Evolutionary conservation across 257 asterid species (phyloP), one percentile per base, ranked within the genome.

Genomic region (Parsonsia alboflavescens): DNA sequence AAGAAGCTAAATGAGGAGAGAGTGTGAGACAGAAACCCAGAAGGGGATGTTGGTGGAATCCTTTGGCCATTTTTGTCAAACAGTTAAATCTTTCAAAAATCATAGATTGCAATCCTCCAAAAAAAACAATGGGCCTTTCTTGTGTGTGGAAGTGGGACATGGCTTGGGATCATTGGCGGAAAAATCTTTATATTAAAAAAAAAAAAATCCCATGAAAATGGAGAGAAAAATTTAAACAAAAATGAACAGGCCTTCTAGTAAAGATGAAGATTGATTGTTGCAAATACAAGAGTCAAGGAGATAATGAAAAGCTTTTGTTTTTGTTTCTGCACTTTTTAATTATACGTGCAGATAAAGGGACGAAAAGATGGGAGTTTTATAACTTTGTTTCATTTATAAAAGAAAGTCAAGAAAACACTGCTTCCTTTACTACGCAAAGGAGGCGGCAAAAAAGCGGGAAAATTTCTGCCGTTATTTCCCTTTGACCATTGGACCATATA

Each of bases 81-180:
- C 90, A 83, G 77, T 78, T 85, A 57, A 82, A 61, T 81, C 76
- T 80, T 80, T 58, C 91, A 42, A 54, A 89, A 76, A 78, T 80
- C 85, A 87, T 79, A 81, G 76, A 81, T 78, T 83, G 85, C 88
- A 87, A 86, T 80, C 82, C 85, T 80, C 88, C 88, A 79, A 81
- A 78, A 59, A 79, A 81, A 78, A 59, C 26, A 76, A 56, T 62
- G 91, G 87, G 81, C 84, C 85, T 81, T 54, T 69, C 28, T 49
- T 74, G 96, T n/a, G n/a, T n/a, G n/a, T n/a, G n/a, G n/a, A n/a
- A n/a, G n/a, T 92, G 96, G 93, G 97, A 71, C 96, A 86, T 68
- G 30, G 3, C 19, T 64, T 65, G 24, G 61, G 39, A 33, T n/a
- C n/a, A n/a, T n/a, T 33, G 39, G 3, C 1, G 8, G 61, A 54